Evolutionary conservation across 2,329 filamentous ascomycete genomes (phyloP), one percentile per base, ranked within the genome.

Genomic region (Fusarium heterosporum): DNA sequence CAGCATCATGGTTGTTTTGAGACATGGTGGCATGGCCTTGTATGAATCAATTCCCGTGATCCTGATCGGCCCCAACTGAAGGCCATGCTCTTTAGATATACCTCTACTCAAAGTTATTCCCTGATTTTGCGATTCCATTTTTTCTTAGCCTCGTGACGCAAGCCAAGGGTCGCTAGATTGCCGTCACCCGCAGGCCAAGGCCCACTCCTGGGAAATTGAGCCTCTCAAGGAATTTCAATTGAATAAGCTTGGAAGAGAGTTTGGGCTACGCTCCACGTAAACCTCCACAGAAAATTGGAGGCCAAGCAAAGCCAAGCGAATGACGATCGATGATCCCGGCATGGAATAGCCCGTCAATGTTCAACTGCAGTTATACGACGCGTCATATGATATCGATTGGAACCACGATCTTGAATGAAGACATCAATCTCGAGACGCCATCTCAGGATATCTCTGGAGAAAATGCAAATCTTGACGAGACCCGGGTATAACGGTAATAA

Each of bases 81-180:
- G 14, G 8, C 16, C 14, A 8, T 4, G 1, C 16, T 8, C 16
- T 36, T 17, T n/a, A n/a, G n/a, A 36, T 36, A n/a, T 36, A 36
- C 34, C 34, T 36, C 8, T 10, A n/a, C 3, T 10, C 4, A 25
- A 10, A 19, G 16, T 10, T 19, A 13, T 56, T 53, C 47, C 54
- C 43, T 53, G 54, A 43, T 30, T 39, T 36, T 30, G 28, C 28
- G 22, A 29, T 28, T 40, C 29, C 7, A 26, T 40, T 2, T 12
- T 38, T 26, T 17, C 39, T 56, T 53, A 48, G 39, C 25, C 36
- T n/a, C 13, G 54, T 56, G 54, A 56, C 54, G 54, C 48, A 42
- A 56, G 54, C 54, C 54, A 56, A 56, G 54, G 32, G 13, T 32
- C 12, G 9, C 43, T 40, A 25, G 16, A 11, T 25, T 56, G 54